Base-by-base conservation (phyloP, 129 eudicot species). In the Helichrysum umbraculigerum region DNA sequence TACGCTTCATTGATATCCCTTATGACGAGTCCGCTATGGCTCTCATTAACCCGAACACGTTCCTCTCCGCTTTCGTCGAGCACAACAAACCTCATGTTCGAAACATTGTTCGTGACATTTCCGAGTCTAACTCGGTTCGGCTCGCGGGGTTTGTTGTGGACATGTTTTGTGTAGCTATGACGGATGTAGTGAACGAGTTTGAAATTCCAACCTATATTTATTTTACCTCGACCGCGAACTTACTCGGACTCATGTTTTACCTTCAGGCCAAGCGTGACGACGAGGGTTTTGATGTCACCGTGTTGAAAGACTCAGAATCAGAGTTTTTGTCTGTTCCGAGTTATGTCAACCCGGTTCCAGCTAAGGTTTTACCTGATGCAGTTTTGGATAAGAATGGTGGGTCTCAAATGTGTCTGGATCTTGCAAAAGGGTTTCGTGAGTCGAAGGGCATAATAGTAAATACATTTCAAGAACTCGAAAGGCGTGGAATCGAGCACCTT, bases 371-470 rank as follows among this genome's bases (percentile, higher is more conserved):
- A 39, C 79, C 75, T 50, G 10, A 16, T 3, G 39, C 50, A 67
- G 7, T 78, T 60, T 28, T 37, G 1, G 66, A 61, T 7, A 78
- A 78, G n/a, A 35, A 58, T 5, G 58, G 22, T n/a, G 61, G 50
- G 61, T 37, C 69, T 3, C 59, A 68, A 10, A 68, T 32, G 42
- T 77, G 56, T 35, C 41, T 77, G 0, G 57, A 34, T 4, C 70
- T 44, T 2, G 52, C 68, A 0, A 34, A 50, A 25, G 47, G 39
- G 32, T 75, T 35, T 7, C 80, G 76, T 4, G 65, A 61, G 37
- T n/a, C 76, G 2, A 82, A 82, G 3, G 85, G 82, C 4, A 82
- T 82, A 21, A 17, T 82, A 19, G 70, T 82, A n/a, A 82, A 82
- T 32, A 51, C 85, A 4, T 77, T 82, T 50, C 1, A 6, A n/a